Conservation (phyloP, 352 stramenopile species). For the Sclerospora graminicola region DNA sequence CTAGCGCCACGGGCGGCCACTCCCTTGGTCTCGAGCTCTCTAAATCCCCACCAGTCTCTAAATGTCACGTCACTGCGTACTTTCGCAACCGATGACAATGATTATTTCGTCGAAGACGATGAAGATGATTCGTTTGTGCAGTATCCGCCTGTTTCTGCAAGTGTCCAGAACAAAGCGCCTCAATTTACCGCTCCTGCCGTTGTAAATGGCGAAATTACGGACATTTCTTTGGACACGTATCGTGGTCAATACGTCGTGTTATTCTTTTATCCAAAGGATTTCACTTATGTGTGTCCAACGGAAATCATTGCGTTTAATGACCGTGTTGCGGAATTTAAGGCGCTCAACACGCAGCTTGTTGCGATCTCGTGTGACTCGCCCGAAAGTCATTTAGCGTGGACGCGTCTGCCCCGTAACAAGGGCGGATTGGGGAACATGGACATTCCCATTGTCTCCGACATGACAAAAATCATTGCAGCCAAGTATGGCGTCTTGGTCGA, state of each 20-base stretch:
- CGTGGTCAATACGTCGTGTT: constrained; percentile 84
- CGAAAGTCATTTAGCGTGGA: constrained; percentile 88
- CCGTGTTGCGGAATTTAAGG: constrained; percentile 70
- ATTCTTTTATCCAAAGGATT: constrained; percentile 90
- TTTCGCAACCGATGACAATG: constrained; percentile 42
- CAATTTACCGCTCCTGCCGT: constrained; percentile 69
- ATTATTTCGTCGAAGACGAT: constrained; percentile 57
- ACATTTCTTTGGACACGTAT: constrained; percentile 77
- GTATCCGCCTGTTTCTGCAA: constrained; percentile 50
- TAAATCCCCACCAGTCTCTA: neutral
- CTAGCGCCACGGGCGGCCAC: constrained; percentile 4
- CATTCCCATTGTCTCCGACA: constrained; percentile 89
- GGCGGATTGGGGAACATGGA: constrained; percentile 89
- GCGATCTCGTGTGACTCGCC: constrained; percentile 85
- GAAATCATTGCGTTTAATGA: constrained; percentile 90
- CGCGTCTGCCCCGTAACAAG: constrained; percentile 78
- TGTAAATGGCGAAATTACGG: constrained; percentile 73
- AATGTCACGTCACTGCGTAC: constrained; percentile 12
- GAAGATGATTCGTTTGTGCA: constrained; percentile 74
- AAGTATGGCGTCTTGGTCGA: constrained; percentile 89
- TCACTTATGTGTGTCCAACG: constrained; percentile 86
- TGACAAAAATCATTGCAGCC: constrained; percentile 87
- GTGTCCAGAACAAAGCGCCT: constrained; percentile 56
- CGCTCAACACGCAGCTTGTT: constrained; percentile 83
- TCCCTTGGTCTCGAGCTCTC: constrained; percentile 4